Evolutionary conservation across 164 flowering plant genomes (phyloP), one percentile per base, ranked within the genome.

Genomic region (Echeveria elegans): DNA sequence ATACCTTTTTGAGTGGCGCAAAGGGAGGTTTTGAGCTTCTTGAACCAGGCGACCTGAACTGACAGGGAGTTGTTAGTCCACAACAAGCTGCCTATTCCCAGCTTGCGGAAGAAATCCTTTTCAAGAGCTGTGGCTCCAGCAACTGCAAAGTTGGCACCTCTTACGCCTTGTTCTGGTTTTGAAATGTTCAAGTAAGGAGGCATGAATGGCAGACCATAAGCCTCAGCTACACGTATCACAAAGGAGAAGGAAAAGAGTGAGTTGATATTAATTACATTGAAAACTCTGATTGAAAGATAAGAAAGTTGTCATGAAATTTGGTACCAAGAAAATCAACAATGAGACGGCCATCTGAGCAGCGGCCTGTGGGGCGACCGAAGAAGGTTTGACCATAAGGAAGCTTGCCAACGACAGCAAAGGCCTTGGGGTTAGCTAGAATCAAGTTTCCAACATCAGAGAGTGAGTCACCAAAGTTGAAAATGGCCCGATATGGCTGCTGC

Each of bases 111-210:
- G n/a, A n/a, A n/a, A n/a, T n/a, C n/a, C n/a, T n/a, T n/a, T n/a
- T n/a, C n/a, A 1, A 86, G 61, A 0, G 84, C 84, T 0, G 86
- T 82, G 1, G 90, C 86, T 52, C 90, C 90, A 0, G 64, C 80
- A 1, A 81, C 85, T 0, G 90, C 88, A 28, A 84, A 86, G 69
- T 86, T 86, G 59, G 83, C 80, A 7, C 86, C 86, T 26, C 14
- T 53, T 4, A 53, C 29, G 14, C 59, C 59, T 2, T 15, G 19
- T 11, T 14, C 6, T 5, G 64, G 24, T 12, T 38, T 67, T 16
- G 19, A 29, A 4, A 14, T 12, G 62, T 47, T 78, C 0, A 80
- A 56, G 68, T 77, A 81, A 2, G 87, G 83, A 5, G 78, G 85
- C 31, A 83, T 32, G 21, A 71, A 61, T 10, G 83, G 83, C 1